Evolutionary conservation across 306 rosid species (phyloP).

Genomic region (Trifolium subterraneum): DNA sequence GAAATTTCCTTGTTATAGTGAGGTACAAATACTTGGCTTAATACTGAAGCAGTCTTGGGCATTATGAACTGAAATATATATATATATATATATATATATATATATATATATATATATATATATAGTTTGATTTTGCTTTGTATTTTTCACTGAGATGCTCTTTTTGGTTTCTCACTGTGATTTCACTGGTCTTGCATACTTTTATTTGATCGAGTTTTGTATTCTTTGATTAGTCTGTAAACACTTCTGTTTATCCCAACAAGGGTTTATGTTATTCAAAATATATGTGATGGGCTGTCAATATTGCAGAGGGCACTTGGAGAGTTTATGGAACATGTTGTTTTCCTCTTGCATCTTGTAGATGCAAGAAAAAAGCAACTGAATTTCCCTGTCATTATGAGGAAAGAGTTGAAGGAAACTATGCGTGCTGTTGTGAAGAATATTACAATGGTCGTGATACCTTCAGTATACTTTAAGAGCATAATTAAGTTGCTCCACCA

Average conservation of each 20-base stretch:
- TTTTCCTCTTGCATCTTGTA: constrained; percentile 61
- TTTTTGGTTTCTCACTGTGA: neutral
- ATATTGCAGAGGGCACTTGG: constrained; percentile 62
- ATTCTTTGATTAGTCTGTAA: neutral
- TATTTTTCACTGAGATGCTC: constrained; percentile 9
- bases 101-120: too few species aligned
- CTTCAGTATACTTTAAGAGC: constrained; percentile 68
- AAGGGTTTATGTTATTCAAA: constrained; percentile 4
- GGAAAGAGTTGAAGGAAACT: constrained; percentile 66
- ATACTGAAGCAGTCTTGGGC: neutral
- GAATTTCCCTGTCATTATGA: constrained; percentile 52
- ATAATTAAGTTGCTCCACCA: constrained; percentile 67
- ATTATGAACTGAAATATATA: constrained; percentile 9
- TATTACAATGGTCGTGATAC: constrained; percentile 57
- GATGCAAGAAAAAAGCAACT: constrained; percentile 62
- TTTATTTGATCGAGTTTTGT: constrained; percentile 11
- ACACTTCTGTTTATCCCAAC: constrained; percentile 7
- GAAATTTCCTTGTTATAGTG: neutral
- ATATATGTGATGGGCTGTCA: constrained; percentile 31
- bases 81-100: too few species aligned
- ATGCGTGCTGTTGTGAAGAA: constrained; percentile 65
- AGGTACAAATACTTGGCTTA: constrained; percentile 14
- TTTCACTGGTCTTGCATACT: constrained; percentile 10
- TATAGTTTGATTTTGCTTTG: constrained; percentile 12
- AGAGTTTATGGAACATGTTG: constrained; percentile 76